phyloP scores from a whole-genome alignment of 352 stramenopile species.

The Phytophthora rubi region DNA sequence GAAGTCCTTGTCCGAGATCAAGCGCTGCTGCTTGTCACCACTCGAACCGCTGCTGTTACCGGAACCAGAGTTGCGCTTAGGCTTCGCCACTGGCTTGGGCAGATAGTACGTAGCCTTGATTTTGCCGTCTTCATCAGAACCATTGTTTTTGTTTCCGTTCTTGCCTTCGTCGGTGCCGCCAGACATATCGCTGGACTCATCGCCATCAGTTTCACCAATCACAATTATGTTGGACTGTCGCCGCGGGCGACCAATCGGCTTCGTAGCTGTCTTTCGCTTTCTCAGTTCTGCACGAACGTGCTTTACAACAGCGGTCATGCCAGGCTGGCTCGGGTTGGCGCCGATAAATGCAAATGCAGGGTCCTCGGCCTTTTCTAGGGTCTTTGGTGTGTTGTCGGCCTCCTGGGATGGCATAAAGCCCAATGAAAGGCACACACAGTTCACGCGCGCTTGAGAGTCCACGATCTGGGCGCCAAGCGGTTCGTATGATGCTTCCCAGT shows the following conservation, averaged over 20 bases:
- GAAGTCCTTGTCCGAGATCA: constrained; percentile 92
- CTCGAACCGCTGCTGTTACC: constrained; percentile 20
- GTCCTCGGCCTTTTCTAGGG: constrained; percentile 82
- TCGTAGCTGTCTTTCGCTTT: constrained; percentile 47
- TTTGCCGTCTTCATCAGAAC: constrained; percentile 47
- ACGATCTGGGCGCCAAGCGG: constrained; percentile 86
- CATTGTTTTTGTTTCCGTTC: constrained; percentile 34
- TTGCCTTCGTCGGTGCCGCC: constrained; percentile 64
- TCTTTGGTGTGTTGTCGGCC: constrained; percentile 70
- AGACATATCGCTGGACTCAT: constrained; percentile 78
- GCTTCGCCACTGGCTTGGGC: constrained; percentile 71
- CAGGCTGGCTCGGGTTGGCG: constrained; percentile 74
- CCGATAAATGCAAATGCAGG: constrained; percentile 84
- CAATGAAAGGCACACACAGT: constrained; percentile 87
- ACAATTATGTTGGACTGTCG: constrained; percentile 90
- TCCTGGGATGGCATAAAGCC: constrained; percentile 79
- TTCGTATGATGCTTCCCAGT: constrained; percentile 89
- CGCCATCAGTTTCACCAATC: constrained; percentile 80
- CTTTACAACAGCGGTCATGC: constrained; percentile 89
- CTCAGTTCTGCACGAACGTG: constrained; percentile 73
- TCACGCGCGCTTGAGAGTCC: constrained; percentile 85
- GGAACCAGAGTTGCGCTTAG: constrained; percentile 29
- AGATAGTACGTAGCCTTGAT: constrained; percentile 84
- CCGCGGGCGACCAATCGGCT: constrained; percentile 38
- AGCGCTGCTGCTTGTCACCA: constrained; percentile 34